Conservation (phyloP, 805 yeast genomes). For the Nakazawaea wickerhamii region DNA sequence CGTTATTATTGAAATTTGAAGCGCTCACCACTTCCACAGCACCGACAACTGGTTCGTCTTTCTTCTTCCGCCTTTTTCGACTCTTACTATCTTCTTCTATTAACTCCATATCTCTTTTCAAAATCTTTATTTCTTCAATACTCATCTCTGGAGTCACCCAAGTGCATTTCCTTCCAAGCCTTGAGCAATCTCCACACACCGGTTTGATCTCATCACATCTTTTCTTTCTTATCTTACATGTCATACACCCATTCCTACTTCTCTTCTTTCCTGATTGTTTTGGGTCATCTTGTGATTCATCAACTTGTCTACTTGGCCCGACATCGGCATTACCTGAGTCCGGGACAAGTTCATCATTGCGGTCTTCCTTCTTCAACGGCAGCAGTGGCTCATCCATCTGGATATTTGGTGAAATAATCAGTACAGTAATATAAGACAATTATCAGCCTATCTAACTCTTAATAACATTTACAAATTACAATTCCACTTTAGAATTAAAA, state of each 20-base stretch:
- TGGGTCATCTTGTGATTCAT: neutral
- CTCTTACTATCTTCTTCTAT: constrained; percentile 37
- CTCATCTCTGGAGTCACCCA: constrained; percentile 44
- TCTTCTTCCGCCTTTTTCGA: constrained; percentile 30
- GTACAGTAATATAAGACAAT: no score
- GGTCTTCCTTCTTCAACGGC: no score
- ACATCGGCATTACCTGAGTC: no score
- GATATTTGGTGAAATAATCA: no score
- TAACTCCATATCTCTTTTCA: constrained; percentile 32
- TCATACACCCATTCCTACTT: constrained; percentile 59
- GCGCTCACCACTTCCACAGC: neutral
- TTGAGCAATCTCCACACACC: constrained; percentile 41
- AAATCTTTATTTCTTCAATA: constrained; percentile 28
- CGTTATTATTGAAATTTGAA: neutral
- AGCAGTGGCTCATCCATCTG: no score
- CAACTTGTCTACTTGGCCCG: neutral
- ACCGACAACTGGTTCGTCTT: neutral
- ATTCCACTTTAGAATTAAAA: neutral
- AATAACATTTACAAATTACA: no score
- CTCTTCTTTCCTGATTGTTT: constrained; percentile 24
- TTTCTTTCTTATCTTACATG: constrained; percentile 63
- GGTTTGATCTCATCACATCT: constrained; percentile 49
- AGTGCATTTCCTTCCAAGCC: constrained; percentile 41
- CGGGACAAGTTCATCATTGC: no score
- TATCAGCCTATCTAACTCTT: no score